Conservation (phyloP, 768 basidiomycete genomes). For the Russula brevipes region DNA sequence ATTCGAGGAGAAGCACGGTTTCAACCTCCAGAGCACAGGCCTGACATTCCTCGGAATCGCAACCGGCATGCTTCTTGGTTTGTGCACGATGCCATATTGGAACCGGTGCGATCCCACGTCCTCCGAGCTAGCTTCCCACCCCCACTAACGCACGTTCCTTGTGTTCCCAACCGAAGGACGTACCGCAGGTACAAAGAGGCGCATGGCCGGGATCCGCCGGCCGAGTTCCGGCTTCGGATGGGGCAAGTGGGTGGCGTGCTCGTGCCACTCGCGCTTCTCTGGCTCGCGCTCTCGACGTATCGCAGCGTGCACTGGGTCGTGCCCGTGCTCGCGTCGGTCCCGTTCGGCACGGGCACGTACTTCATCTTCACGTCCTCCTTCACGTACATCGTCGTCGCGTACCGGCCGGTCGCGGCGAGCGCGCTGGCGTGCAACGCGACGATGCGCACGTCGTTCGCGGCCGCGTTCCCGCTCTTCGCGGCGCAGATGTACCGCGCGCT, state of each 20-base stretch:
- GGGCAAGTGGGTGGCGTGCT: conserved; percentile 64
- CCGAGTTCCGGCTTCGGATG: conserved; percentile 61
- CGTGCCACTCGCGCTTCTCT: conserved; percentile 53
- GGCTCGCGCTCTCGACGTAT: conserved; percentile 54
- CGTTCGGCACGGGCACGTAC: conserved; percentile 51
- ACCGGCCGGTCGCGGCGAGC: conserved; percentile 49
- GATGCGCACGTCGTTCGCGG: conserved; percentile 38
- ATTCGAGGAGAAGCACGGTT: conserved; percentile 45
- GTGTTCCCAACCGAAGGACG: conserved; percentile 30
- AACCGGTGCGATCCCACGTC: conserved; percentile 31
- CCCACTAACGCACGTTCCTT: not conserved
- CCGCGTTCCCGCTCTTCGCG: conserved; percentile 39
- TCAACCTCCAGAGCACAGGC: conserved; percentile 47
- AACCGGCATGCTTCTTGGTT: conserved; percentile 39
- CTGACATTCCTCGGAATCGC: conserved; percentile 50
- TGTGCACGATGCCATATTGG: conserved; percentile 43
- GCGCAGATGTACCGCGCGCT: conserved; percentile 36
- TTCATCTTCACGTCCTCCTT: conserved; percentile 68
- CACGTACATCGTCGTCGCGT: conserved; percentile 51
- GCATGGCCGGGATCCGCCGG: conserved; percentile 48
- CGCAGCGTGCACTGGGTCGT: conserved; percentile 43
- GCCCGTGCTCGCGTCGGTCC: conserved; percentile 42
- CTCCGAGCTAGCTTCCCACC: not conserved
- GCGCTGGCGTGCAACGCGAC: conserved; percentile 64
- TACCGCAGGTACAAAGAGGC: conserved; percentile 36